Evolutionary conservation across 2,329 filamentous ascomycete genomes (phyloP).

Genomic region (Pyrenochaeta sp.): DNA sequence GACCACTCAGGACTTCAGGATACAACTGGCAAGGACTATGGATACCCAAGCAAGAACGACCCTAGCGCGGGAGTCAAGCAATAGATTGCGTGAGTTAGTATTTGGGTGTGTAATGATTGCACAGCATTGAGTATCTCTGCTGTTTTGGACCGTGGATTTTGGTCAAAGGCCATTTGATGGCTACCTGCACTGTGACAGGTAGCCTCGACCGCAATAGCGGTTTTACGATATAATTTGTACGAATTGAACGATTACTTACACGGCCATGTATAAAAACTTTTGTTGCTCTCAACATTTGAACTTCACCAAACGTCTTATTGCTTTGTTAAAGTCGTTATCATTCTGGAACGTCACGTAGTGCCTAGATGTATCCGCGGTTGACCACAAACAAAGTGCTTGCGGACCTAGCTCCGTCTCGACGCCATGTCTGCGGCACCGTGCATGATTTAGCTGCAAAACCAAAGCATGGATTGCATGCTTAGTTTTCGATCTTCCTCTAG

Average conservation of each 20-base stretch:
- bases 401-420: neutral
- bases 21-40: constrained; percentile 54
- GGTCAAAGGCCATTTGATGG: constrained; percentile 8
- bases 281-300: too few species aligned
- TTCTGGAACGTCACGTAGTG: too few species aligned
- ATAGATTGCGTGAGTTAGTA: constrained; percentile 6
- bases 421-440: constrained; percentile 3
- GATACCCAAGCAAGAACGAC: constrained; percentile 53
- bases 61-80: constrained; percentile 40
- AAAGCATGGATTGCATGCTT: neutral
- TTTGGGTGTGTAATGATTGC: neutral
- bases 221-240: constrained; percentile 7
- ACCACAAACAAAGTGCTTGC: too few species aligned
- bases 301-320: too few species aligned
- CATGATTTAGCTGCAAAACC: constrained; percentile 1
- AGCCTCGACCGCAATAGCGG: constrained; percentile 16
- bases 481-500: neutral
- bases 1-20: constrained; percentile 51
- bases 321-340: too few species aligned
- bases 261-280: neutral
- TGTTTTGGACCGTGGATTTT: constrained; percentile 2
- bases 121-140: constrained; percentile 1
- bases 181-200: constrained; percentile 19
- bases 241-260: constrained; percentile 14
- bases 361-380: too few species aligned